Evolutionary conservation across 2,329 filamentous ascomycete species (phyloP).

Genomic region (Canariomyces notabilis): DNA sequence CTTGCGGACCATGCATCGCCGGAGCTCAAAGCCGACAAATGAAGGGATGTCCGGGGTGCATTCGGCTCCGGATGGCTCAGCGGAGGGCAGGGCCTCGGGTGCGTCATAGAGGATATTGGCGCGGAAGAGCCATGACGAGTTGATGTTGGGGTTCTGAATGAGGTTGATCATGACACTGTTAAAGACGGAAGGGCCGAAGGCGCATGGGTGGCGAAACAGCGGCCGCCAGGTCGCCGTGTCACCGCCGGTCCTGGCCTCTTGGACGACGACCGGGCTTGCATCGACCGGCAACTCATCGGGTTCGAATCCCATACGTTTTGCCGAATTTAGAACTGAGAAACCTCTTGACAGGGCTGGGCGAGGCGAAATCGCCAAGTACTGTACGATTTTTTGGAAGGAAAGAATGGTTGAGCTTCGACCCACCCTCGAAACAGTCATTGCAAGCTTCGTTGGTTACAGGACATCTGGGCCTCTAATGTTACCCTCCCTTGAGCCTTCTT

Average conservation of each 20-base stretch:
- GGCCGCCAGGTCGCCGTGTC: slow-evolving; percentile 44
- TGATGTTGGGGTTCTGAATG: slow-evolving; percentile 74
- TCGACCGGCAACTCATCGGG: slow-evolving; percentile 32
- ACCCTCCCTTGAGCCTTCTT: too few species aligned
- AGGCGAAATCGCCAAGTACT: slow-evolving; percentile 1
- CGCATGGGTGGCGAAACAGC: slow-evolving; percentile 52
- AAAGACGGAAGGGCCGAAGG: slow-evolving; percentile 61
- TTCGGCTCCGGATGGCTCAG: slow-evolving; percentile 5
- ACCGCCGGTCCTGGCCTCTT: slow-evolving; percentile 25
- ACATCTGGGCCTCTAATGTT: too few species aligned
- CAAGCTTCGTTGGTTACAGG: too few species aligned
- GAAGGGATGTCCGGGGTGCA: slow-evolving; percentile 35
- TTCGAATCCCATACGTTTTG: slow-evolving; percentile 30
- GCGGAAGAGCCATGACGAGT: slow-evolving; percentile 70
- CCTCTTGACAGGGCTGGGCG: too few species aligned
- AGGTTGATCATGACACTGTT: slow-evolving; percentile 66
- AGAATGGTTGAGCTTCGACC: too few species aligned
- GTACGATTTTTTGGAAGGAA: too few species aligned
- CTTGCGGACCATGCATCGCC: slow-evolving; percentile 65
- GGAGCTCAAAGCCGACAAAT: slow-evolving; percentile 44
- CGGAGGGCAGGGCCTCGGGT: slow-evolving; percentile 27
- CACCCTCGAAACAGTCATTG: too few species aligned
- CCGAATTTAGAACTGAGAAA: neutral
- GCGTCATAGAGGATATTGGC: slow-evolving; percentile 66
- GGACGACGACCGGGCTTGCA: slow-evolving; percentile 30